Base-by-base conservation (phyloP, 208 protist genomes). In the Entamoeba nuttalli region DNA sequence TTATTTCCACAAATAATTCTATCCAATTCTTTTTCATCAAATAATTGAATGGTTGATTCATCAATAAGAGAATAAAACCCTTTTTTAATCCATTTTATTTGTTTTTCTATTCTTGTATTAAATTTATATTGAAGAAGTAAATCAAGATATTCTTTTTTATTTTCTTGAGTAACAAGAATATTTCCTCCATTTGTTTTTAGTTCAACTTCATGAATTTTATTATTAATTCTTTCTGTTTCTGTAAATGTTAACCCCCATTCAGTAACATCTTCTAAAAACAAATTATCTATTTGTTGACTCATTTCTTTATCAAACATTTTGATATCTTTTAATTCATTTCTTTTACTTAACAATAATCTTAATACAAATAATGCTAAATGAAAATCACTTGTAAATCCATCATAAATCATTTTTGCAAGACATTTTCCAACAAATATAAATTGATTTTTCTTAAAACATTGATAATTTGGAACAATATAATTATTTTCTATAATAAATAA, bases 111-210 rank as follows among this genome's bases (percentile, higher is more conserved):
- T 95, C 15, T 35, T 35, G 7, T 94, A 4, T 94, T 41, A 98
- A 96, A 48, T 96, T 97, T 41, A 48, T 97, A 98, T 35, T 98
- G 53, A 25, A 97, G 94, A 52, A 97, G 97, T 5, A 97, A 52
- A 52, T 97, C 52, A 5, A 98, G 95, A 95, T 98, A 98, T 69
- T 98, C 97, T 71, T 62, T 53, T 44, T 95, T 62, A 95, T 98
- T 98, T 30, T 97, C 93, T 57, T 97, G 96, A 9, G 95, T 97
- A 2, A 98, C 95, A 4, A 73, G 53, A 5, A 98, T 97, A n/a
- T 98, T 69, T 5, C 48, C 84, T n/a, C 98, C 98, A 84, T 95
- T 95, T 4, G 93, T 93, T 51, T 97, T 97, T 41, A 94, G 62
- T 21, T 48, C 9, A 11, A 94, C 48, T 21, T 94, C n/a, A 41